Base-by-base conservation (phyloP, 1,284 basidiomycete genomes). In the Ustilago xerochloae region DNA sequence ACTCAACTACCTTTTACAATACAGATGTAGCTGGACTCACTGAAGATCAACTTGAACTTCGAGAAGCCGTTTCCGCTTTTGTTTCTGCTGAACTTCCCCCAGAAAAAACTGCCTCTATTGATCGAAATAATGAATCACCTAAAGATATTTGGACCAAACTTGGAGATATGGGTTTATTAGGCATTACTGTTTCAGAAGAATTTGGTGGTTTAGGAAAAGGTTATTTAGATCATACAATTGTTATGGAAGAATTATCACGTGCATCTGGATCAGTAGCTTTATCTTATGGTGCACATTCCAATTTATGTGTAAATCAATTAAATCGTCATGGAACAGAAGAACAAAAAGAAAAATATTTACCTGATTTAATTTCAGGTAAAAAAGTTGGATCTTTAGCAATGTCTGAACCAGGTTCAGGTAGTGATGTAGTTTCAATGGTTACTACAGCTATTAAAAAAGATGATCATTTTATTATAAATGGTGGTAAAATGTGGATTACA, bases 401-500 rank as follows among this genome's bases (percentile, higher is more conserved):
- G 95, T 93, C 91, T 77, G 94, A 97, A 86, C 89, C 92, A 1
- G 93, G 91, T 16, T 90, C 91, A 69, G 94, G 94, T 48, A 94
- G 92, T 79, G 94, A 97, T 85, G 94, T 97, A 22, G 90, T 97
- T 22, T 92, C 91, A 79, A 97, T 97, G 95, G 88, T 88, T 78
- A 87, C 94, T 50, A 69, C 88, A 56, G 94, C 93, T 16, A 90
- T 90, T 66, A 91, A 91, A 85, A 88, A 91, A 33, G 87, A 89
- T 18, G 91, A 90, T 38, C 90, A 91, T 41, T 97, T 90, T 87
- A 87, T 88, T 62, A 84, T 97, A 74, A 96, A 93, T 79, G 94
- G 94, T 1, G 93, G 90, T 79, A 97, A 97, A 85, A 93, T 94
- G 86, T 97, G 94, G 93, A 97, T 97, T 84, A 97, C 95, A 29